Evolutionary conservation across 345 rosid genomes (phyloP).

Genomic region (Pugionium dolabratum): DNA sequence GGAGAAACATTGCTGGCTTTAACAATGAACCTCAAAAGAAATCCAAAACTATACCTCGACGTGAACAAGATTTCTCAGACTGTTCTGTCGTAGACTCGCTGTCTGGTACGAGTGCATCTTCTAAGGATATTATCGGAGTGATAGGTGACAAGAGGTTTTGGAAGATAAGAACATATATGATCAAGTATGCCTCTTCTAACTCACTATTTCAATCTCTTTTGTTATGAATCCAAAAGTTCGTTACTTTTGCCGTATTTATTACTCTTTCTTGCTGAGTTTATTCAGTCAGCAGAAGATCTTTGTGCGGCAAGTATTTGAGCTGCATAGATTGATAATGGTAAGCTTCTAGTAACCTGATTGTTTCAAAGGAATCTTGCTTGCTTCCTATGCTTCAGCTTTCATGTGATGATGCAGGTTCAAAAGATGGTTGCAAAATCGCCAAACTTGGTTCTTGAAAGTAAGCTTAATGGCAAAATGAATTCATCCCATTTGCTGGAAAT

Average conservation of each 20-base stretch:
- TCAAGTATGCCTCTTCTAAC: slow-evolving; percentile 57
- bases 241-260: background rate
- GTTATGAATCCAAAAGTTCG: background rate
- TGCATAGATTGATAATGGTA: slow-evolving; percentile 83
- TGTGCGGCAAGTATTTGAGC: slow-evolving; percentile 71
- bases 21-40: slow-evolving; percentile 37
- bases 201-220: slow-evolving; percentile 3
- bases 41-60: slow-evolving; percentile 33
- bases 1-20: slow-evolving; percentile 36
- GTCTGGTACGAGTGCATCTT: slow-evolving; percentile 47
- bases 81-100: slow-evolving; percentile 43
- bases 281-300: slow-evolving; percentile 83
- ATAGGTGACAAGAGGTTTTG: slow-evolving; percentile 74
- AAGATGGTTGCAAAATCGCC: slow-evolving; percentile 63
- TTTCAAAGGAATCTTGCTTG: slow-evolving; percentile 9
- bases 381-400: slow-evolving; percentile 9
- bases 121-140: slow-evolving; percentile 59
- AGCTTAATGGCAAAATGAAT: slow-evolving; percentile 38
- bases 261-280: slow-evolving; percentile 25
- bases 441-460: slow-evolving; percentile 51
- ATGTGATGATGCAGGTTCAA: slow-evolving; percentile 58
- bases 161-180: slow-evolving; percentile 67
- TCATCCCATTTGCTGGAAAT: slow-evolving; percentile 36
- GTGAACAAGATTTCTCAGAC: slow-evolving; percentile 37
- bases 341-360: slow-evolving; percentile 16